Evolutionary conservation across 2,329 filamentous ascomycete species (phyloP).

Genomic region (Furcasterigmium sp.): DNA sequence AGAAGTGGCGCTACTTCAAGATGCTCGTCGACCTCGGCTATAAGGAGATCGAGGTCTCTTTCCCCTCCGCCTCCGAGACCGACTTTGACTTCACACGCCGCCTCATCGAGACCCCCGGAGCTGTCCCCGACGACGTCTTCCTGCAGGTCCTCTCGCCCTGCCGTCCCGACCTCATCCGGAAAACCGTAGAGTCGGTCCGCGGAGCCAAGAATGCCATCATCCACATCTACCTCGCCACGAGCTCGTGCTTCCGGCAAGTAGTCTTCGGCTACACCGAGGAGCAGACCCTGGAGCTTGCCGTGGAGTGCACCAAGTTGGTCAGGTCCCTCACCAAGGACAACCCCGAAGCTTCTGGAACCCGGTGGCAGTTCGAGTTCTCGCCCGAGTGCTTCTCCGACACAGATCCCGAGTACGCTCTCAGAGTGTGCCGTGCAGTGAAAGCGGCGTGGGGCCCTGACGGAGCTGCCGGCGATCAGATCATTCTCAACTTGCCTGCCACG

Average conservation of each 20-base stretch:
- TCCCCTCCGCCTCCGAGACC: constrained; percentile 88
- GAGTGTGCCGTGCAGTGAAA: constrained; percentile 90
- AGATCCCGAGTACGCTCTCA: constrained; percentile 72
- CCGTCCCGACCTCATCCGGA: constrained; percentile 81
- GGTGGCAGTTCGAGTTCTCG: constrained; percentile 79
- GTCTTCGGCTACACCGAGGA: constrained; percentile 86
- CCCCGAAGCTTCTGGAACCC: constrained; percentile 48
- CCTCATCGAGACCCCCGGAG: constrained; percentile 77
- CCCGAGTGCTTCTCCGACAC: constrained; percentile 91
- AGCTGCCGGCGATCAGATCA: constrained; percentile 71
- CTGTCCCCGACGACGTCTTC: constrained; percentile 82
- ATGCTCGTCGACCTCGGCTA: constrained; percentile 90
- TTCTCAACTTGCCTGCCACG: constrained; percentile 95
- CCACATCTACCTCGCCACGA: constrained; percentile 94
- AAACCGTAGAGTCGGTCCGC: constrained; percentile 82
- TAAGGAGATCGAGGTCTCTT: constrained; percentile 97
- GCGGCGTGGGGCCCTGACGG: constrained; percentile 73
- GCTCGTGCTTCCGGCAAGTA: constrained; percentile 87
- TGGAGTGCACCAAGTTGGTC: constrained; percentile 80
- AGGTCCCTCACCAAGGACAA: constrained; percentile 84
- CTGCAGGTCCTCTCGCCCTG: constrained; percentile 91
- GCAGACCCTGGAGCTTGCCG: constrained; percentile 74
- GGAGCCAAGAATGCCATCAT: constrained; percentile 91
- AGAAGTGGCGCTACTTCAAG: constrained; percentile 93
- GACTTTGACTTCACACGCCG: constrained; percentile 93